Base-by-base conservation (phyloP, 208 protist species). In the Plasmodiophora brassicae region DNA sequence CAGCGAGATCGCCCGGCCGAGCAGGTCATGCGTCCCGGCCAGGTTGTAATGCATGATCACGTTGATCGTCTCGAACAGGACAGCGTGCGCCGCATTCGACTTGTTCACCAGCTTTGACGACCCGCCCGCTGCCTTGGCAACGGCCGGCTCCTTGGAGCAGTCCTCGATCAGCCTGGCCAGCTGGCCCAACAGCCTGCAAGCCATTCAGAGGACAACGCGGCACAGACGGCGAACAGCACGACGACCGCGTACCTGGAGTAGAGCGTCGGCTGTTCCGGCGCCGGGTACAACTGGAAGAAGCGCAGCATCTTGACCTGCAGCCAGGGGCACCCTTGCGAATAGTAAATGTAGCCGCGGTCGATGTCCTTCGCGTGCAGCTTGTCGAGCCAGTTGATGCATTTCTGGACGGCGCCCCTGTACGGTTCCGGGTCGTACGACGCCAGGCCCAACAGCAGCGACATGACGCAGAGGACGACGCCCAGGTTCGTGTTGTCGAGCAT, bases 281-380 rank as follows among this genome's bases (percentile, higher is more conserved):
- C 84, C 28, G 96, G 95, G 89, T 97, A 98, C 86, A 95, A 95
- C 89, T 97, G 97, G 38, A 99, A 93, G 43, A 99, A 93, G 44
- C 96, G 95, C 25, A 99, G 93, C n/a, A 97, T 88, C 91, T 98
- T 99, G 45, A 97, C 94, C 93, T 99, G 97, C 36, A 99, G 93
- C 98, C 98, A 99, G 46, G 98, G 98, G 28, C 95, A 94, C 22
- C 97, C 94, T 46, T 99, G 95, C 50, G 95, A 93, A 92, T 99
- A 98, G 93, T 99, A 99, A 1, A 98, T 92, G 93, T 99, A 98
- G 38, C 97, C 96, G 14, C 60, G 5, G 10, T 86, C 46, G 22
- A 86, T 46, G 22, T 86, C 44, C 1, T 86, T 5, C 32, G 28
- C 22, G 53, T 89, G 46, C 35, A 93, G 54, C 43, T 94, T 94